These are phyloP conservation scores for Rhodosporidiobolus sp. DNA, from an alignment of 768 basidiomycete genomes.

Conservation along the genomic window DNA sequence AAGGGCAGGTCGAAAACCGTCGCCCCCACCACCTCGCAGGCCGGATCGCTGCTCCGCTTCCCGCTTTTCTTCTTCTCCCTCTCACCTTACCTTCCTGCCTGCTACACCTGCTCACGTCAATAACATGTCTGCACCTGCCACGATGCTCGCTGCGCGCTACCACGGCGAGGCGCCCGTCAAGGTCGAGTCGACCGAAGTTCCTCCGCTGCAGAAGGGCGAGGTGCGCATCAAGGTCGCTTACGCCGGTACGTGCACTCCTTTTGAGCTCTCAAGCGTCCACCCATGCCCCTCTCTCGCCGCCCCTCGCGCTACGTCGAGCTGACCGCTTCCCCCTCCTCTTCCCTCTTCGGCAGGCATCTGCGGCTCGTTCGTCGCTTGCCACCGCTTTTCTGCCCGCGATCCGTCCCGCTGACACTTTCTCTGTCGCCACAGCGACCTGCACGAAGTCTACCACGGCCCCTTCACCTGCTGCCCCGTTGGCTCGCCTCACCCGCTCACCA, in stretches of 20 bases:
- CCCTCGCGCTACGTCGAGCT: not conserved
- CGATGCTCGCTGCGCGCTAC: slow-evolving; percentile 55
- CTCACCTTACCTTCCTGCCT: not conserved
- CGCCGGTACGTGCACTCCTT: not conserved
- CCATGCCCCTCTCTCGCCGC: too few species aligned
- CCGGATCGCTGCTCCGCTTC: too few species aligned
- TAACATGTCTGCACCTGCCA: too few species aligned
- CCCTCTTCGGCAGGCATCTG: slow-evolving; percentile 48
- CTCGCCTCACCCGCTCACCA: slow-evolving; percentile 50
- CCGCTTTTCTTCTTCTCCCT: not conserved
- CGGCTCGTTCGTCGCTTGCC: slow-evolving; percentile 45
- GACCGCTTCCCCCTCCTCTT: not conserved
- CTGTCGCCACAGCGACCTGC: slow-evolving; percentile 48
- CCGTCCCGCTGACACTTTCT: not conserved
- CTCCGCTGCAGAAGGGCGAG: slow-evolving; percentile 48
- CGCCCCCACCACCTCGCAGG: too few species aligned
- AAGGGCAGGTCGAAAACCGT: too few species aligned
- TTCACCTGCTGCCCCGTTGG: slow-evolving; percentile 47
- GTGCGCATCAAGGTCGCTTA: slow-evolving; percentile 50
- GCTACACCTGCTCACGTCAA: not conserved
- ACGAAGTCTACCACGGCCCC: slow-evolving; percentile 50
- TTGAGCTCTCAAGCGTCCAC: not conserved
- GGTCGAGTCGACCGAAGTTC: slow-evolving; percentile 51
- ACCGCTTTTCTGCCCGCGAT: too few species aligned
- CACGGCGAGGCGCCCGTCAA: slow-evolving; percentile 53